Evolutionary conservation across 345 rosid species (phyloP).

Genomic region (Psidium friedrichsthalianum): DNA sequence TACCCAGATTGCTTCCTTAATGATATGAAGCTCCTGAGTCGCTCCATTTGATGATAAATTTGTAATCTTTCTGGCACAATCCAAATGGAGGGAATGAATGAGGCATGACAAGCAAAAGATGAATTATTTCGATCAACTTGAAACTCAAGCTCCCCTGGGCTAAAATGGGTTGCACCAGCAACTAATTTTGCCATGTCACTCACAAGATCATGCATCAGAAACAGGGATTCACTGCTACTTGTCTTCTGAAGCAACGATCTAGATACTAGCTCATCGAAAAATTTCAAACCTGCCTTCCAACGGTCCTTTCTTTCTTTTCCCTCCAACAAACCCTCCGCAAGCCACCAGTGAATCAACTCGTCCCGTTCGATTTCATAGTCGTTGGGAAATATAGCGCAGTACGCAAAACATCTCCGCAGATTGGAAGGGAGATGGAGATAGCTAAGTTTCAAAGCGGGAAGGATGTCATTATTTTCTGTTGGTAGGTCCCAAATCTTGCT

Average conservation of each 20-base stretch:
- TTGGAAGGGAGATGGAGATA: not conserved
- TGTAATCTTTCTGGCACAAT: too few species aligned
- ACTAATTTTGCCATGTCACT: not conserved
- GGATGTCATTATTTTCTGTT: fast-evolving
- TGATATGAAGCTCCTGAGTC: not conserved
- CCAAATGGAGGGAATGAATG: too few species aligned
- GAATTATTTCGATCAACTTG: too few species aligned
- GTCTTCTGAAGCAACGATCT: not conserved
- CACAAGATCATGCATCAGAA: not conserved
- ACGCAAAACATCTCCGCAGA: not conserved
- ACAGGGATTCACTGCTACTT: fast-evolving
- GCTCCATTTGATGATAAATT: too few species aligned
- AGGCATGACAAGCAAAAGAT: too few species aligned
- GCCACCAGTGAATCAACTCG: not conserved
- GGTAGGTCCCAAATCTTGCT: not conserved
- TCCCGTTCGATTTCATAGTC: not conserved
- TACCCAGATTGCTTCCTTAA: too few species aligned
- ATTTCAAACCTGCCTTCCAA: not conserved
- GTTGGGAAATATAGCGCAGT: not conserved
- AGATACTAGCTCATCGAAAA: not conserved
- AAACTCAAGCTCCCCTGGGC: not conserved
- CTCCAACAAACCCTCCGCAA: not conserved
- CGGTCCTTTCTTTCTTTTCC: fast-evolving
- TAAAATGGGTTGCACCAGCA: not conserved
- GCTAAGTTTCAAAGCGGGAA: not conserved